phyloP scores from a whole-genome alignment of 306 rosid species.

The Cucurbita pepo region DNA sequence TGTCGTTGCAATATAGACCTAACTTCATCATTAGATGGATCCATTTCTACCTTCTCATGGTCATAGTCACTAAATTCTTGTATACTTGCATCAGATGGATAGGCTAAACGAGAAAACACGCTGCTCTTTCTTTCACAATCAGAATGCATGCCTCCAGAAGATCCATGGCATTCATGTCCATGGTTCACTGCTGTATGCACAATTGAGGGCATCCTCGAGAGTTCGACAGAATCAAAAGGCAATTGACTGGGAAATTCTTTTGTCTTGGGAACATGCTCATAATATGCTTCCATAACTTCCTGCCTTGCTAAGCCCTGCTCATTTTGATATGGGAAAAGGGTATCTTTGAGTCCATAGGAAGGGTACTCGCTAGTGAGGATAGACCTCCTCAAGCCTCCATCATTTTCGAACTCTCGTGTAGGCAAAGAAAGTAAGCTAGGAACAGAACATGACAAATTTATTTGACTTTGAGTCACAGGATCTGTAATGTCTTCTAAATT shows the following conservation, averaged over 20 bases:
- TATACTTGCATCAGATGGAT: background rate
- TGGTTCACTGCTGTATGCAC: conserved; percentile 4
- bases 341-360: conserved; percentile 9
- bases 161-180: conserved; percentile 12
- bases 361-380: conserved; percentile 3
- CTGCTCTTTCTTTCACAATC: background rate
- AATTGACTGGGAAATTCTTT: background rate
- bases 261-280: background rate
- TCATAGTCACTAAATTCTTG: conserved; percentile 4
- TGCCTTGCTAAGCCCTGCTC: conserved; percentile 13
- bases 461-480: conserved; percentile 10
- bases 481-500: conserved; percentile 1
- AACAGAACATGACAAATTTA: conserved; percentile 1
- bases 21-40: conserved; percentile 24
- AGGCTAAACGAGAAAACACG: conserved; percentile 5
- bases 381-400: conserved; percentile 9
- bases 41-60: conserved; percentile 3
- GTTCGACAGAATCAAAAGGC: conserved; percentile 1
- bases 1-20: conserved; percentile 19
- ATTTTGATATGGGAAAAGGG: conserved; percentile 8
- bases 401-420: conserved; percentile 18
- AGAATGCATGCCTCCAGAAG: conserved; percentile 1
- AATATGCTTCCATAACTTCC: conserved; percentile 2
- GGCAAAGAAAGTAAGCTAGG: conserved; percentile 3
- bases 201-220: background rate